Evolutionary conservation across 441 rosid species (phyloP).

Genomic region (Euphorbia schlechtendalii): DNA sequence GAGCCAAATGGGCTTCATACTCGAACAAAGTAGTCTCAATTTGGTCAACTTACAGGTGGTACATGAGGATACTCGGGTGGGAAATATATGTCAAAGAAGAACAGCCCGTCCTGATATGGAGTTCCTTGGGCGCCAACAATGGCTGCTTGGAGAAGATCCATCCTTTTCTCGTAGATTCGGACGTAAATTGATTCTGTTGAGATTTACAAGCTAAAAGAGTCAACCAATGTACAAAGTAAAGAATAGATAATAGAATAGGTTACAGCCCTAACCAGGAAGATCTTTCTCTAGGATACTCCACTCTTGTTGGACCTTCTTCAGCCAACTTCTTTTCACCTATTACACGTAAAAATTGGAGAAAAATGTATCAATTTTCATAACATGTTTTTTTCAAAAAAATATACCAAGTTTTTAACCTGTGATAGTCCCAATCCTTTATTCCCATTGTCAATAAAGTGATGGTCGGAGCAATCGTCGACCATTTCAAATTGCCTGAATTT

Average conservation of each 20-base stretch:
- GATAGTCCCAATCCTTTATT: slow-evolving; percentile 36
- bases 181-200: slow-evolving; percentile 67
- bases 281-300: slow-evolving; percentile 69
- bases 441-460: slow-evolving; percentile 51
- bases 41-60: slow-evolving; percentile 73
- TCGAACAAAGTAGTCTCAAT: slow-evolving; percentile 4
- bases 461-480: slow-evolving; percentile 64
- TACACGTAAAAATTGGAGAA: slow-evolving; percentile 2
- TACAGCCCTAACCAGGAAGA: slow-evolving; percentile 65
- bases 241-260: background rate
- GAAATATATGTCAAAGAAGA: slow-evolving; percentile 80
- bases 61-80: slow-evolving; percentile 78
- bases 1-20: background rate
- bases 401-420: slow-evolving; percentile 48
- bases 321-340: slow-evolving; percentile 67
- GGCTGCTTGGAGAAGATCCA: slow-evolving; percentile 77
- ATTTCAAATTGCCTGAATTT: slow-evolving; percentile 65
- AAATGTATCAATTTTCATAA: slow-evolving; percentile 1
- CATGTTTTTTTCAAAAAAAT: background rate
- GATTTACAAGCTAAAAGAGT: background rate
- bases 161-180: slow-evolving; percentile 75
- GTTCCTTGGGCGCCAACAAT: slow-evolving; percentile 78
- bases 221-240: background rate
- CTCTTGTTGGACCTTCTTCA: slow-evolving; percentile 83
- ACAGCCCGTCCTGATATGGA: slow-evolving; percentile 85